A percentile compares a stretch with the other conserved stretches of the same genome.
These are phyloP conservation scores for Epichloe scottii DNA, from an alignment of 2,329 filamentous ascomycete species.

Conservation along the genomic window DNA sequence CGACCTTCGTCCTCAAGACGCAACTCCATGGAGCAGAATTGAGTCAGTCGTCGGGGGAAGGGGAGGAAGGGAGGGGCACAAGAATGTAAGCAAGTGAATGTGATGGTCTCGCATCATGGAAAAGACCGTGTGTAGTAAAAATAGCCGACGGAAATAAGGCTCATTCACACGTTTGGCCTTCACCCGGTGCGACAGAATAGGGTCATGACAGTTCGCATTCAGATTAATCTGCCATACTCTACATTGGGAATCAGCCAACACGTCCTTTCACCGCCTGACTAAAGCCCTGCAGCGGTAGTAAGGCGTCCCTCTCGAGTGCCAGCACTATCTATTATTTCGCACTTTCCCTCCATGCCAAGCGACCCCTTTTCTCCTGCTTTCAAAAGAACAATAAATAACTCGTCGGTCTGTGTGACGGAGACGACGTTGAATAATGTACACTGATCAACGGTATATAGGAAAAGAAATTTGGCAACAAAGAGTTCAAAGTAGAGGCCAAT, in stretches of 20 bases:
- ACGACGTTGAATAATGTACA: slow-evolving; percentile 21
- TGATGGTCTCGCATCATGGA: too few relatives aligned
- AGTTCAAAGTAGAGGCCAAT: slow-evolving; percentile 2
- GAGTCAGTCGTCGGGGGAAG: too few relatives aligned
- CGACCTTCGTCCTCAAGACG: too few relatives aligned
- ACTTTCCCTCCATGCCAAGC: neutral
- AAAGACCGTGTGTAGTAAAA: too few relatives aligned
- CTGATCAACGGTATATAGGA: slow-evolving; percentile 7
- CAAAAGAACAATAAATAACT: neutral
- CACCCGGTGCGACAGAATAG: neutral
- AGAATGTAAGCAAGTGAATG: too few relatives aligned
- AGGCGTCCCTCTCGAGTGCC: neutral
- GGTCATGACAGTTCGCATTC: slow-evolving; percentile 9
- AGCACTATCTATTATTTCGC: neutral
- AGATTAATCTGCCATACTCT: slow-evolving; percentile 13
- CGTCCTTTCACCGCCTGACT: neutral
- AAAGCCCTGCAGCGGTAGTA: neutral
- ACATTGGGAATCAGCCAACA: slow-evolving; percentile 4
- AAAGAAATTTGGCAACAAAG: neutral
- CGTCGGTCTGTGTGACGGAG: slow-evolving; percentile 16
- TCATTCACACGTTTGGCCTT: neutral
- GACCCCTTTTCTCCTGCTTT: neutral
- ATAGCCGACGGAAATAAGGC: too few relatives aligned
- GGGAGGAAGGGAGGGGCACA: too few relatives aligned
- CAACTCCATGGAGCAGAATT: too few relatives aligned